Evolutionary conservation across 2,329 filamentous ascomycete genomes (phyloP).

Genomic region (Claviceps citrina): DNA sequence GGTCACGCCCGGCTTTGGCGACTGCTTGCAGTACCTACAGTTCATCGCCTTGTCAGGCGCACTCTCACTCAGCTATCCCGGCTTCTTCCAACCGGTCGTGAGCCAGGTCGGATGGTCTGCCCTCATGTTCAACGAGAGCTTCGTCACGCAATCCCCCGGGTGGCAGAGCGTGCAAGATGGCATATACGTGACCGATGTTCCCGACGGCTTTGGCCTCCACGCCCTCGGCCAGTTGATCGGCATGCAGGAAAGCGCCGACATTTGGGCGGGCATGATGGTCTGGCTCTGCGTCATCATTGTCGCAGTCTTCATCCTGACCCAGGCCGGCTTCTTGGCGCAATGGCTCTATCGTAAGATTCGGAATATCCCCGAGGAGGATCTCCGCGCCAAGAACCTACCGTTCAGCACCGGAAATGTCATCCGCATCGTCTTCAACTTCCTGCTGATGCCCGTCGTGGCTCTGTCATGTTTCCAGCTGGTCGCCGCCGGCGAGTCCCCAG

Average conservation of each 20-base stretch:
- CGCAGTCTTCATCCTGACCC: slow-evolving; percentile 51
- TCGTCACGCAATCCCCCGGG: slow-evolving; percentile 53
- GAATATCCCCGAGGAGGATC: slow-evolving; percentile 65
- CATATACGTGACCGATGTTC: slow-evolving; percentile 66
- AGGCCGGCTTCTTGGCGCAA: slow-evolving; percentile 60
- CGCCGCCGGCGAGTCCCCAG: slow-evolving; percentile 50
- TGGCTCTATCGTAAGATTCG: slow-evolving; percentile 62
- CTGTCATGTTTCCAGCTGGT: slow-evolving; percentile 87
- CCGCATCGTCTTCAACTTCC: slow-evolving; percentile 82
- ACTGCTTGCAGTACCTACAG: slow-evolving; percentile 94
- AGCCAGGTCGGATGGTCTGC: slow-evolving; percentile 80
- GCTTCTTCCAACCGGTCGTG: slow-evolving; percentile 82
- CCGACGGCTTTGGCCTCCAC: slow-evolving; percentile 74
- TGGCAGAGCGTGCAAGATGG: slow-evolving; percentile 61
- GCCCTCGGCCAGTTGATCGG: slow-evolving; percentile 68
- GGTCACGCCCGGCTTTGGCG: slow-evolving; percentile 89
- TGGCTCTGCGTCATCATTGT: slow-evolving; percentile 71
- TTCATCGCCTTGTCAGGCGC: slow-evolving; percentile 81
- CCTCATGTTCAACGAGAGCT: slow-evolving; percentile 85
- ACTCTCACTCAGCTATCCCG: slow-evolving; percentile 75
- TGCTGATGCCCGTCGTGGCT: slow-evolving; percentile 72
- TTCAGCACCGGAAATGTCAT: slow-evolving; percentile 69
- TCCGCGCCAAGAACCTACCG: slow-evolving; percentile 80
- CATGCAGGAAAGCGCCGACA: slow-evolving; percentile 57
- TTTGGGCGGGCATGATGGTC: slow-evolving; percentile 89